phyloP scores from a whole-genome alignment of 495 filamentous ascomycete species.

The Talaromyces adpressus region DNA sequence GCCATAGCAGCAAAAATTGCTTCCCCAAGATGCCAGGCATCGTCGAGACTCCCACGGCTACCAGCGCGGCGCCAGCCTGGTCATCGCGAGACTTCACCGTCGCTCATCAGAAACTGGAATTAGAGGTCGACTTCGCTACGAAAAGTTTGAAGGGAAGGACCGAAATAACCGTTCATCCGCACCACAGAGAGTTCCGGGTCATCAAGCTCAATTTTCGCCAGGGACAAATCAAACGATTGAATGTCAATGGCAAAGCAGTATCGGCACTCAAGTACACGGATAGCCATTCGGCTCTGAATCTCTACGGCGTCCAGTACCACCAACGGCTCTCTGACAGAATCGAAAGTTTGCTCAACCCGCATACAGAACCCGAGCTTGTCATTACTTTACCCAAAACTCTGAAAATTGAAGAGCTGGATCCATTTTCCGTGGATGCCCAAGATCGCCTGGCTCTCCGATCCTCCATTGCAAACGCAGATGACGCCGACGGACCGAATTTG shows the following conservation, averaged over 20 bases:
- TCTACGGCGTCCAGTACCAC: constrained; percentile 74
- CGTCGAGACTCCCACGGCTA: constrained; percentile 26
- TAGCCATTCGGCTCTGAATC: constrained; percentile 58
- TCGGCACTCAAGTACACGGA: constrained; percentile 59
- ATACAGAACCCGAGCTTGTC: constrained; percentile 51
- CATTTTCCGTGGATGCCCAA: constrained; percentile 45
- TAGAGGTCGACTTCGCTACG: constrained; percentile 78
- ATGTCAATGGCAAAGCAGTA: constrained; percentile 59
- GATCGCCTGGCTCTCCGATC: constrained; percentile 37
- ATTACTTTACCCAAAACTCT: constrained; percentile 59
- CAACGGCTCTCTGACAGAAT: constrained; percentile 63
- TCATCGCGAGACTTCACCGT: constrained; percentile 50
- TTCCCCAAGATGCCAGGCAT: constrained; percentile 39
- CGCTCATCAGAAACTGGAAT: constrained; percentile 74
- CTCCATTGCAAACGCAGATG: constrained; percentile 22
- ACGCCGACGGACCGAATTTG: constrained; percentile 29
- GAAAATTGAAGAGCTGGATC: constrained; percentile 57
- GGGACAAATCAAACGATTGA: constrained; percentile 62
- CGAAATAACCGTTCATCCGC: constrained; percentile 70
- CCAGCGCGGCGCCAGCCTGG: constrained; percentile 20
- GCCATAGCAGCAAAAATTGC: constrained; percentile 7
- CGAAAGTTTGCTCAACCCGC: constrained; percentile 51
- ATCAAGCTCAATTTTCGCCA: constrained; percentile 83
- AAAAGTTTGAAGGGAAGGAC: constrained; percentile 72
- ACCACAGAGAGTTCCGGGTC: constrained; percentile 54